phyloP scores from a whole-genome alignment of 495 filamentous ascomycete species.

The Peziza echinospora region DNA sequence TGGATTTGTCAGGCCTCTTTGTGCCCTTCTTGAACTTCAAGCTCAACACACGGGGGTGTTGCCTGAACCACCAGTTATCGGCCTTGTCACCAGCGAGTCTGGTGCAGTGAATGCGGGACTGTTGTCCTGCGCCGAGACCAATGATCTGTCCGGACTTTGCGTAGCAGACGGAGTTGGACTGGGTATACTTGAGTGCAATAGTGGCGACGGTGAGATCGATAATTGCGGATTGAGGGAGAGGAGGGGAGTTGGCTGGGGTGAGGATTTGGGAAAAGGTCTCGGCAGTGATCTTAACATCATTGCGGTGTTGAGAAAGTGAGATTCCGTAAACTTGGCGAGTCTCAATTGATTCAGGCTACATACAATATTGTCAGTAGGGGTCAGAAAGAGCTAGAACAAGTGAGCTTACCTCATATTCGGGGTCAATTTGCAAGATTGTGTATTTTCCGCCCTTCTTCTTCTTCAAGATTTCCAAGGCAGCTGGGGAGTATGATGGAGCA shows the following conservation, averaged over 20 bases:
- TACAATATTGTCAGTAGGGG: too few species aligned
- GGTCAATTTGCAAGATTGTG: conserved; percentile 85
- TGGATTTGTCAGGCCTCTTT: conserved; percentile 92
- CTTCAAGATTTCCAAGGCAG: conserved; percentile 71
- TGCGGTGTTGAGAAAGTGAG: conserved; percentile 67
- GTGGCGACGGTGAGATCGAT: conserved; percentile 89
- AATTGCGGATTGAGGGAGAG: conserved; percentile 57
- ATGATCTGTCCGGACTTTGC: conserved; percentile 85
- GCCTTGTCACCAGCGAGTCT: conserved; percentile 96
- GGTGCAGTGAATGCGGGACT: conserved; percentile 95
- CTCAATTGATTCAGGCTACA: conserved; percentile 47
- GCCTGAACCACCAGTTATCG: conserved; percentile 98
- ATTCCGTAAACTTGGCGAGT: conserved; percentile 73
- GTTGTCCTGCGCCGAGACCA: conserved; percentile 86
- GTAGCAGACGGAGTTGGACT: conserved; percentile 97
- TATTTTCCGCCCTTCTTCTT: conserved; percentile 99
- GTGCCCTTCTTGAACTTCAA: conserved; percentile 94
- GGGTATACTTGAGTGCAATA: conserved; percentile 91
- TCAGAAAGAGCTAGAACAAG: background rate
- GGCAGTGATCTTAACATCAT: conserved; percentile 69
- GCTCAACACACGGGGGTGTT: conserved; percentile 64
- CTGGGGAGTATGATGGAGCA: conserved; percentile 63
- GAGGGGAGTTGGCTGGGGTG: conserved; percentile 41
- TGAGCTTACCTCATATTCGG: conserved; percentile 36
- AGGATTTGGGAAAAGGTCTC: conserved; percentile 67